A percentile compares a stretch with the other conserved stretches of the same genome.
Conservation (phyloP, 805 yeast species). For the Suhomyces sp. region DNA sequence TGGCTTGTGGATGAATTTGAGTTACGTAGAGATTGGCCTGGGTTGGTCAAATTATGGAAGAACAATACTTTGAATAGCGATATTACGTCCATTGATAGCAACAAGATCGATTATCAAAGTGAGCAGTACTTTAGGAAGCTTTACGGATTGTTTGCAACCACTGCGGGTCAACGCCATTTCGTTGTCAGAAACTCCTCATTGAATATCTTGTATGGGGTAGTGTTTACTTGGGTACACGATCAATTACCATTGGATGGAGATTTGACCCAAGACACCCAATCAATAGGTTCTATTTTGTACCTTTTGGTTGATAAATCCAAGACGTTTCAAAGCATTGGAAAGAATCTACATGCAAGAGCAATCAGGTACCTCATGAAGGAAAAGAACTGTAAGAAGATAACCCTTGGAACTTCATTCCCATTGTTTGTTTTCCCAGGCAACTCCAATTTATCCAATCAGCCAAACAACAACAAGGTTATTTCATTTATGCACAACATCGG, state of each 20-base stretch:
- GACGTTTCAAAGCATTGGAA: slow-evolving; percentile 55
- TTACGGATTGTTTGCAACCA: slow-evolving; percentile 29
- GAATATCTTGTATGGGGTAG: slow-evolving; percentile 53
- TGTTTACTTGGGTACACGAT: slow-evolving; percentile 52
- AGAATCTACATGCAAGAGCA: slow-evolving; percentile 52
- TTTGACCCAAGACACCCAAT: slow-evolving; percentile 8
- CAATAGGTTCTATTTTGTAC: slow-evolving; percentile 44
- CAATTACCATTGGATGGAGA: slow-evolving; percentile 11
- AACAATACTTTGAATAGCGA: slow-evolving; percentile 29
- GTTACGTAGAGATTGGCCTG: slow-evolving; percentile 49
- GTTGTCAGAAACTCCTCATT: slow-evolving; percentile 57
- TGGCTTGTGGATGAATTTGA: slow-evolving; percentile 63
- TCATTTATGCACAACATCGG: slow-evolving; percentile 41
- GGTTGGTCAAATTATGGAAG: slow-evolving; percentile 45
- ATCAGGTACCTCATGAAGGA: slow-evolving; percentile 48
- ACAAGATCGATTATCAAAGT: slow-evolving; percentile 23
- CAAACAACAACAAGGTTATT: slow-evolving; percentile 21
- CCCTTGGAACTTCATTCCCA: slow-evolving; percentile 50
- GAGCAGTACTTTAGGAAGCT: slow-evolving; percentile 31
- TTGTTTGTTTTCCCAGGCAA: slow-evolving; percentile 35
- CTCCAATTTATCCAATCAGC: slow-evolving; percentile 14
- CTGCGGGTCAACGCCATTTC: slow-evolving; percentile 45
- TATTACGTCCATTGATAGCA: slow-evolving; percentile 14
- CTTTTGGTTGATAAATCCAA: slow-evolving; percentile 54
- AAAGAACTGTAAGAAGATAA: slow-evolving; percentile 36